Base-by-base conservation (phyloP, 805 yeast genomes). In the Barnettozyma salicaria region DNA sequence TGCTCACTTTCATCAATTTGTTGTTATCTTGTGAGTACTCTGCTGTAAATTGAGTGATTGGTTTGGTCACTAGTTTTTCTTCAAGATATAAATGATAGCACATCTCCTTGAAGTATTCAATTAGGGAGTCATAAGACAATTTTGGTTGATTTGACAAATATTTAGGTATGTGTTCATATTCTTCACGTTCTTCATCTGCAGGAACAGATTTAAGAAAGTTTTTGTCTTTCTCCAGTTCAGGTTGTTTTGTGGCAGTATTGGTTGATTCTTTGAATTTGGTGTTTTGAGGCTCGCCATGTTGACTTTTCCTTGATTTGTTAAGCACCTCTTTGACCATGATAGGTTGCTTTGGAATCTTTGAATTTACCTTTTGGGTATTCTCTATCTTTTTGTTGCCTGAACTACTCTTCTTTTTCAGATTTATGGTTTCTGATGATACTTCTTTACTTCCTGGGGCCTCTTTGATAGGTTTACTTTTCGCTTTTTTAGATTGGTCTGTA, bases 1-100 rank as follows among this genome's bases (percentile, higher is more conserved):
- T 58, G 4, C 56, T 60, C 14, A 71, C 54, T 39, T 68, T 67
- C 45, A 67, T 66, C 40, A 64, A 60, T 24, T 58, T 59, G 28
- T 61, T 55, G 30, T 60, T 61, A 38, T 65, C 65, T 41, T 63
- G 65, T 36, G 68, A 74, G 80, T 80, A 78, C 38, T 70, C 71
- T 30, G 78, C 60, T 7, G 64, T 58, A 45, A 76, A 68, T 36
- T 73, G 71, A 0, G 68, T 61, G 26, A 68, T 56, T 34, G 74
- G 67, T 7, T 67, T 64, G 13, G 65, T 62, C 19, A 68, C 72
- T 19, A 65, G 58, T 36, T 72, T 67, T 47, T 80, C 84, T 52
- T 81, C 89, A 28, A 78, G 61, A 41, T 76, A 78, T 38, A 80
- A 54, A 36, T 78, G 78, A 55, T 71, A 72, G 37, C 81, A 70